Conservation (phyloP, 1,139 yeast genomes). For the Scheffersomyces segobiensis region DNA sequence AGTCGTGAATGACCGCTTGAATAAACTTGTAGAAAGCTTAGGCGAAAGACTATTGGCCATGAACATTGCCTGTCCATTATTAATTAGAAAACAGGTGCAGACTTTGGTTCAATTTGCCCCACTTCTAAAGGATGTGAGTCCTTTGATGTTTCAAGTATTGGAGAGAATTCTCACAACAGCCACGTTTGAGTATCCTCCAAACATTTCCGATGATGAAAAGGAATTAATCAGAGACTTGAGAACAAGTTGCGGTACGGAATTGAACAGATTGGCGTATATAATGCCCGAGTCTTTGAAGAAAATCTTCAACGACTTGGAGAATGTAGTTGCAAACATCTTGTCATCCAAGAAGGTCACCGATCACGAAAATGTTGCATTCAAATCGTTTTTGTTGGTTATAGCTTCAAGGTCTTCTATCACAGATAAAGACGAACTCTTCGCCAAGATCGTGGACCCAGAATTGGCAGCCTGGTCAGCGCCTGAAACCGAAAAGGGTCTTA, state of each 20-base stretch:
- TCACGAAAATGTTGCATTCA: constrained; percentile 92
- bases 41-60: constrained; percentile 77
- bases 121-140: constrained; percentile 70
- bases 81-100: constrained; percentile 84
- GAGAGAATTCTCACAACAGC: constrained; percentile 89
- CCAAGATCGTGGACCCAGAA: constrained; percentile 90
- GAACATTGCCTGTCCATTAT: constrained; percentile 75
- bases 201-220: constrained; percentile 67
- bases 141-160: constrained; percentile 75
- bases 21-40: constrained; percentile 67
- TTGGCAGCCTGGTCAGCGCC: constrained; percentile 91
- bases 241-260: constrained; percentile 91
- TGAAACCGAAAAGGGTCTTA: constrained; percentile 82
- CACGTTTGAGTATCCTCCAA: constrained; percentile 76
- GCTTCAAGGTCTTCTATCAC: constrained; percentile 81
- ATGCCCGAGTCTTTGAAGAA: constrained; percentile 89
- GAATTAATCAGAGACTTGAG: constrained; percentile 85
- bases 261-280: constrained; percentile 87
- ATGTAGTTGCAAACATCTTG: constrained; percentile 72
- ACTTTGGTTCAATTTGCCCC: constrained; percentile 98
- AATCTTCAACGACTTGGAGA: constrained; percentile 79
- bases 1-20: constrained; percentile 54
- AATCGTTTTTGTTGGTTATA: constrained; percentile 86
- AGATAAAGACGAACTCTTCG: constrained; percentile 71
- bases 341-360: constrained; percentile 73